Percentiles rank a stretch among this genome's conserved stretches.
Conservation (phyloP, 768 basidiomycete genomes). For the Tylopilus cervinicoccineus region DNA sequence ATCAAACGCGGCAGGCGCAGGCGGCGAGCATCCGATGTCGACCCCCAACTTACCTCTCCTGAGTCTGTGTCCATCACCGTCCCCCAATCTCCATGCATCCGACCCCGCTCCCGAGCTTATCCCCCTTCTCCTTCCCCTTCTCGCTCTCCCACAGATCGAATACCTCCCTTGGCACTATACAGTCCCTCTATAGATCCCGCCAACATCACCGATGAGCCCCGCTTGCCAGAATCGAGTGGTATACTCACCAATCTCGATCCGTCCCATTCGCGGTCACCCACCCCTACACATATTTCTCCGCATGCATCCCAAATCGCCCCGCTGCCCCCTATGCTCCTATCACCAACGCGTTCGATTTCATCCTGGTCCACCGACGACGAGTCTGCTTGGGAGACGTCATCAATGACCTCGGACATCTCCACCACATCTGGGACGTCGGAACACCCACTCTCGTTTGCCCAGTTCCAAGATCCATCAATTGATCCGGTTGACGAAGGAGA, state of each 20-base stretch:
- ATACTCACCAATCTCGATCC: slow-evolving; percentile 6
- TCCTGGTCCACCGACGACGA: slow-evolving; percentile 78
- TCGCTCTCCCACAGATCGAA: slow-evolving; percentile 37
- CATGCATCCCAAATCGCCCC: slow-evolving; percentile 19
- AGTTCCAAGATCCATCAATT: slow-evolving; percentile 17
- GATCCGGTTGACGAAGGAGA: slow-evolving; percentile 17
- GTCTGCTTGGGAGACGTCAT: slow-evolving; percentile 71
- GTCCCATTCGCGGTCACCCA: slow-evolving; percentile 35
- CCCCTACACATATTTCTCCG: slow-evolving; percentile 34
- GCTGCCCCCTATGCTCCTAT: slow-evolving; percentile 12
- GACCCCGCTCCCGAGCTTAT: slow-evolving; percentile 43
- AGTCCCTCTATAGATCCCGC: slow-evolving; percentile 8
- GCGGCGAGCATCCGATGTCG: slow-evolving; percentile 47
- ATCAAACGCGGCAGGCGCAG: slow-evolving; percentile 56
- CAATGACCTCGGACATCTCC: slow-evolving; percentile 57
- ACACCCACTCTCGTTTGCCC: slow-evolving; percentile 28
- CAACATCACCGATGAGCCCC: background rate
- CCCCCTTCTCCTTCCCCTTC: slow-evolving; percentile 53
- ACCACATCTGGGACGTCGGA: slow-evolving; percentile 46
- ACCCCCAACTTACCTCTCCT: slow-evolving; percentile 30
- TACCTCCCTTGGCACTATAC: slow-evolving; percentile 30
- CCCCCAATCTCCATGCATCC: slow-evolving; percentile 39
- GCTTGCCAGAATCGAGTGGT: background rate
- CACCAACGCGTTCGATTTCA: slow-evolving; percentile 35
- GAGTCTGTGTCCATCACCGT: slow-evolving; percentile 18